Base-by-base conservation (phyloP, 1,284 basidiomycete genomes). In the Anthracocystis setariae region DNA sequence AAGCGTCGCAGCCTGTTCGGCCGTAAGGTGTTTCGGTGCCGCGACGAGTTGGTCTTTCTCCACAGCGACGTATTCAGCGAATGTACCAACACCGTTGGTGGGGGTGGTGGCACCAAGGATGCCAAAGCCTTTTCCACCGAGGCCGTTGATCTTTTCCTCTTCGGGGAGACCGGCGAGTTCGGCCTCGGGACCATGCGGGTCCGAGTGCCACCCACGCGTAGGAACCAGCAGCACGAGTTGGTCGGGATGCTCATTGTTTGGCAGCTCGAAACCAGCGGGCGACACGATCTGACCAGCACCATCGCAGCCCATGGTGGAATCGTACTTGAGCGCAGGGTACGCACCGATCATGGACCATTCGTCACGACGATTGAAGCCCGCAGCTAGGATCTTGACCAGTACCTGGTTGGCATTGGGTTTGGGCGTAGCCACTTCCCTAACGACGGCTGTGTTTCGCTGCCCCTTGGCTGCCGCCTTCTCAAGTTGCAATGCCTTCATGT, bases 281-380 rank as follows among this genome's bases (percentile, higher is more conserved):
- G 63, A 23, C 1, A 72, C 70, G 0, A 77, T 25, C 2, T 47
- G 40, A 18, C 73, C 69, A 77, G 89, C 90, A 37, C 89, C 90
- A 76, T 93, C 91, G 46, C 89, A 87, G 12, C 91, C 91, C 32
- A 91, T 63, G 0, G 77, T 86, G 0, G 88, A 86, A 48, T 86
- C 86, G 47, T 87, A 84, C 2, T 83, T 83, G 38, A 92, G 88
- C 5, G 86, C 85, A 0, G 91, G 91, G 75, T 93, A 92, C 70
- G 86, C 83, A 15, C 89, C 90, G 62, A 87, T 86, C 33, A 90
- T 87, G 2, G 75, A 75, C 91, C 91, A 93, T 72, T 92, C 91
- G 79, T 92, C 92, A 76, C 90, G 85, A 68, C 89, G 90, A 80
- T 93, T 93, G 85, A 91, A 91, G n/a, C 87, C 88, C 0, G 87